Evolutionary conservation across 305 asterid genomes (phyloP), one percentile per base, ranked within the genome.

Genomic region (Fraxinus floribunda): DNA sequence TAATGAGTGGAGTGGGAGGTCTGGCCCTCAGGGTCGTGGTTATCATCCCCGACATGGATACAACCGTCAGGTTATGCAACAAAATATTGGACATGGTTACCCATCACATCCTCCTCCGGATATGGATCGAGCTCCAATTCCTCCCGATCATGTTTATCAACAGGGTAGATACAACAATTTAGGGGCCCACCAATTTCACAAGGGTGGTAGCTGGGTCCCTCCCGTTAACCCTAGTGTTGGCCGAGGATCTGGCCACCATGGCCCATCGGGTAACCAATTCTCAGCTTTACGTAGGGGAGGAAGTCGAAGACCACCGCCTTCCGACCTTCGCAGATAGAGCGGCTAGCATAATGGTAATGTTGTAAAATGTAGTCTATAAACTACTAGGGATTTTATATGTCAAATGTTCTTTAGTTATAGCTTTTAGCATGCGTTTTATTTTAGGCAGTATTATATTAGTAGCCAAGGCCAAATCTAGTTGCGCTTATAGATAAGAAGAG

Each of bases 251-350:
- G 81, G 62, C 66, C 86, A 82, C 35, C 86, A 91, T 62, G 93
- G 84, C 55, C 94, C 85, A 30, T 68, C 90, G 2, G 92, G 93
- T 18, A 94, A 95, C 80, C 94, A 88, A 64, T 94, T 80, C 86
- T 86, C 99, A 13, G 85, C 93, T 39, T 80, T 90, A 86, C 86
- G 82, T 44, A 84, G 97, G 90, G 93, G 95, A 78, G 88, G 92
- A 41, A 87, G 85, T 68, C 90, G 94, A 85, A 82, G 91, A 82
- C 94, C 94, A 7, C 93, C 95, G 13, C 88, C 85, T 5, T 86
- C 95, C 0, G 88, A 90, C 75, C 38, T 86, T 84, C 90, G 88
- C 35, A 89, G 89, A 73, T 93, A 90, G 86, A 79, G 24, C 52
- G 81, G 82, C 30, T 18, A 36, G n/a, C 30, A 10, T 36, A 55